These are phyloP conservation scores for Talaromyces adpressus DNA, from an alignment of 495 filamentous ascomycete species.

Conservation along the genomic window DNA sequence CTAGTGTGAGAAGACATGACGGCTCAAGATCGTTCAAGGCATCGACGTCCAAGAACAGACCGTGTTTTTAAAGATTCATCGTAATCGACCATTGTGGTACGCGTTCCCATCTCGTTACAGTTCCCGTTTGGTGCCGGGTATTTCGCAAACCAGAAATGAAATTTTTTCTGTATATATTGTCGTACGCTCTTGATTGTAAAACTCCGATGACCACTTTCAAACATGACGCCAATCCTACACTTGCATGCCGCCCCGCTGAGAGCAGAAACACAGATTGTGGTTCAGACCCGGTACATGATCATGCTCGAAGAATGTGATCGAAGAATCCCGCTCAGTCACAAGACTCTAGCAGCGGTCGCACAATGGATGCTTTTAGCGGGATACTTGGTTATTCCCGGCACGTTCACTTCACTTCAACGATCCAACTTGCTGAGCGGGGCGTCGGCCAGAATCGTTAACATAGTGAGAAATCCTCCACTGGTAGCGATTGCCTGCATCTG, in stretches of 20 bases:
- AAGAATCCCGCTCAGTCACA: slow-evolving; percentile 19
- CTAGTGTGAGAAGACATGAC: neutral
- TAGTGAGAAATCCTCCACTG: slow-evolving; percentile 18
- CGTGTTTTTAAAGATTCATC: neutral
- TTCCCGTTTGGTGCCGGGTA: neutral
- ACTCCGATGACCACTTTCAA: neutral
- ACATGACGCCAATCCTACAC: neutral
- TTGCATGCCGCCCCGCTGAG: neutral
- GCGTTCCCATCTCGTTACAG: neutral
- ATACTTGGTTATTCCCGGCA: slow-evolving; percentile 29
- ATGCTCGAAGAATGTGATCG: slow-evolving; percentile 21
- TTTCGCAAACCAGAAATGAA: neutral
- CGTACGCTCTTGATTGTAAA: neutral
- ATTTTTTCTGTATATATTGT: neutral
- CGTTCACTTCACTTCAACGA: slow-evolving; percentile 25
- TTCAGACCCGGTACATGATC: slow-evolving; percentile 19
- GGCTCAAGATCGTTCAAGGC: neutral
- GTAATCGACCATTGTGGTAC: neutral
- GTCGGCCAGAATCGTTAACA: slow-evolving; percentile 13
- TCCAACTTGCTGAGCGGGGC: slow-evolving; percentile 10
- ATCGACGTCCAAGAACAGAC: neutral
- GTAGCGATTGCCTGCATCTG: slow-evolving; percentile 16
- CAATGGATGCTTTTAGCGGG: slow-evolving; percentile 29
- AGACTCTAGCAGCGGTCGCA: slow-evolving; percentile 21
- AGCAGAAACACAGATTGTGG: neutral